Base-by-base conservation (phyloP, 75 land plant genomes). In the Picea sitchensis region DNA sequence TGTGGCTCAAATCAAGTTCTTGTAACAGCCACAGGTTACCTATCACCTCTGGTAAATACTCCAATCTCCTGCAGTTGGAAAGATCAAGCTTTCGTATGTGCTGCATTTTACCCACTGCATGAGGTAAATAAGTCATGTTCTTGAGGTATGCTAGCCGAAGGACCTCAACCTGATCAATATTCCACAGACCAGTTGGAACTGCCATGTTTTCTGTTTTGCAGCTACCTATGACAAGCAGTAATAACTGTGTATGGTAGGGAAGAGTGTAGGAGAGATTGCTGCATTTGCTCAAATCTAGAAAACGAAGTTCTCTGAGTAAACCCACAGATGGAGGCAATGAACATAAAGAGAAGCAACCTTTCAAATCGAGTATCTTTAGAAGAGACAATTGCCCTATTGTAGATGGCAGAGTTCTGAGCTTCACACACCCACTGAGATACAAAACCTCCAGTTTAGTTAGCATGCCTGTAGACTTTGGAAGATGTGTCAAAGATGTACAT, bases 391-490 rank as follows among this genome's bases (percentile, higher is more conserved):
- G 38, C 38, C 81, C 85, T 41, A 85, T 63, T 9, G 59, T 62
- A 20, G 26, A 41, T 32, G 85, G 85, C 68, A 85, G 71, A 3
- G 59, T 58, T 62, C 17, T 82, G 56, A 85, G 72, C 32, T 65
- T 61, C 31, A 62, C 38, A 67, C 87, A 85, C 17, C 76, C 77
- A 58, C 81, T 80, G 58, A 84, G 79, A 23, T 76, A 31, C 58
- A 84, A 63, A 26, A 56, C 60, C 73, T 68, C 72, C 14, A 85
- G 81, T 14, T 75, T 18, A 5, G 60, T 63, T n/a, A 85, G 81
- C 13, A 20, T 23, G 26, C 87, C 84, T 23, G 69, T 57, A 17
- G 80, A n/a, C 5, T 72, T 80, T n/a, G 87, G 87, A 20, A 85
- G 76, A 74, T 8, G 3, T 61, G 81, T 58, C 57, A 80, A 59